A percentile compares a stretch with the other conserved stretches of the same genome.
Evolutionary conservation across 1,284 basidiomycete genomes (phyloP).

Genomic region (Ganoderma meredithae): DNA sequence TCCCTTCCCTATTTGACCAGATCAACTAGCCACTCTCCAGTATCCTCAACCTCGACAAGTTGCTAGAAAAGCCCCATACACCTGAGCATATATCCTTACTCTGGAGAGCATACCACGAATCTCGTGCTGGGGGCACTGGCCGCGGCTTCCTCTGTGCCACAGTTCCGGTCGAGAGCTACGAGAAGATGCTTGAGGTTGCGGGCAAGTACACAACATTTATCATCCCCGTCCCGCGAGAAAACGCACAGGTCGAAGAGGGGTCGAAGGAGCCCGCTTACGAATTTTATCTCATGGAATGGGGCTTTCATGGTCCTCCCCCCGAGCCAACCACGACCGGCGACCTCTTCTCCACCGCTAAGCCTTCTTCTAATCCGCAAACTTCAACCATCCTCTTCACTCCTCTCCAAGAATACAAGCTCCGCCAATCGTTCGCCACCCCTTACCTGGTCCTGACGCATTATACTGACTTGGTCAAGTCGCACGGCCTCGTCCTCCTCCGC

Average conservation of each 20-base stretch:
- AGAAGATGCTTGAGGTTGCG: conserved; percentile 70
- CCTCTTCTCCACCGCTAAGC: conserved; percentile 47
- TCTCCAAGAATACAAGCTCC: conserved; percentile 92
- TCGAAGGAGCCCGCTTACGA: conserved; percentile 64
- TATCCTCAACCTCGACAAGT: conserved; percentile 80
- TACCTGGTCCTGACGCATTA: conserved; percentile 93
- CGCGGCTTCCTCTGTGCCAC: conserved; percentile 85
- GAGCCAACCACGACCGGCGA: conserved; percentile 49
- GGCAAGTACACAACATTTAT: conserved; percentile 79
- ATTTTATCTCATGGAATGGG: conserved; percentile 91
- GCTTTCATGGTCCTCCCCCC: conserved; percentile 74
- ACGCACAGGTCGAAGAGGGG: conserved; percentile 39
- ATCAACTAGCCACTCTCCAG: conserved; percentile 75
- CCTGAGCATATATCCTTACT: conserved; percentile 77
- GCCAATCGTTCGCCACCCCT: conserved; percentile 89
- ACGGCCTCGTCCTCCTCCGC: conserved; percentile 87
- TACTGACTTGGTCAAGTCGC: conserved; percentile 85
- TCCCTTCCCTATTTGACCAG: background rate
- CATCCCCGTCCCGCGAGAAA: conserved; percentile 73
- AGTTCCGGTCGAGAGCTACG: conserved; percentile 78
- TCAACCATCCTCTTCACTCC: conserved; percentile 92
- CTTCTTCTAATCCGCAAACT: conserved; percentile 54
- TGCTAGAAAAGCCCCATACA: conserved; percentile 76
- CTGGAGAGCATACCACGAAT: conserved; percentile 91
- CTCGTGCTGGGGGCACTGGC: conserved; percentile 78